phyloP scores from a whole-genome alignment of 257 asterid species.

The Przewalskia tangutica region DNA sequence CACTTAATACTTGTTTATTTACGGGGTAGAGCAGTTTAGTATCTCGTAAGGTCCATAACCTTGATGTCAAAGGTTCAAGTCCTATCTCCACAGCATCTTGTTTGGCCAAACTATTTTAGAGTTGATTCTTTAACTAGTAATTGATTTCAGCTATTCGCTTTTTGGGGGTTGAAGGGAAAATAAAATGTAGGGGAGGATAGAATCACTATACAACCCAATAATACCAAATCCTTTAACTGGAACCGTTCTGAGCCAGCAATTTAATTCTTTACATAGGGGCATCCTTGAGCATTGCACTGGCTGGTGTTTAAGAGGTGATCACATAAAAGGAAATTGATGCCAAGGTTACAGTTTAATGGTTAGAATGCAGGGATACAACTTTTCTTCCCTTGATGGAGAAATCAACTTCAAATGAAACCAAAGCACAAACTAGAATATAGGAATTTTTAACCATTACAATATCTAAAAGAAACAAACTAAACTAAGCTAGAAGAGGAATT shows the following conservation, averaged over 20 bases:
- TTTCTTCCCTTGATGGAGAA: neutral
- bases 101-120: neutral
- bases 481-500: neutral
- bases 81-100: neutral
- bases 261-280: neutral
- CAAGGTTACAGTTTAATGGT: neutral
- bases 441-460: neutral
- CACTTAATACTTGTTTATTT: neutral
- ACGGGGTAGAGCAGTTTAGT: conserved; percentile 2
- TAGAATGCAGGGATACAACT: neutral
- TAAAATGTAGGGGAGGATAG: neutral
- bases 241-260: neutral
- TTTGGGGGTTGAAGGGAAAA: neutral
- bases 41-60: neutral
- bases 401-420: neutral
- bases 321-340: neutral
- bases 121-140: neutral
- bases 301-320: neutral
- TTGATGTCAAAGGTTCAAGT: neutral
- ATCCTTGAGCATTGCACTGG: neutral
- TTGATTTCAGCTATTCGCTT: neutral
- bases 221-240: neutral
- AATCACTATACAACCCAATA: neutral
- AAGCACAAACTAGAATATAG: neutral
- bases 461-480: neutral